These are phyloP conservation scores for Fraxinus paxiana DNA, from an alignment of 305 asterid genomes.

Conservation along the genomic window DNA sequence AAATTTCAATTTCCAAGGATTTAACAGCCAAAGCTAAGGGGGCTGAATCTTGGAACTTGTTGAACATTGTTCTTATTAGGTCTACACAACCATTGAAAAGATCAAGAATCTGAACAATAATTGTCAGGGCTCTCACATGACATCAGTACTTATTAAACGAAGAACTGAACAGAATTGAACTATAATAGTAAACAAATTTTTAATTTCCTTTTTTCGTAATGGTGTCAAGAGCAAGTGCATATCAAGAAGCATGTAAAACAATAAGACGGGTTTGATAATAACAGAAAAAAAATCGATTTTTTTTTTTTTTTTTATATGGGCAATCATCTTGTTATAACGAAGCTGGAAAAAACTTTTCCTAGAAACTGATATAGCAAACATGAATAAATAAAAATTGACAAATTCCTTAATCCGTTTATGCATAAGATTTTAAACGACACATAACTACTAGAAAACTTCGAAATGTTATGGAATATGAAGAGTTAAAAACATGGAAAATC, in stretches of 20 bases:
- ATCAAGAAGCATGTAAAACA: neutral
- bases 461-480: neutral
- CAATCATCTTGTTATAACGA: neutral
- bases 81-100: neutral
- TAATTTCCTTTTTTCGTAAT: neutral
- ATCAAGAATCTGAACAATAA: neutral
- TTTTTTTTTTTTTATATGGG: neutral
- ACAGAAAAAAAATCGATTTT: neutral
- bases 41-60: neutral
- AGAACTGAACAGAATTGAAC: neutral
- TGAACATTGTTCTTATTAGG: neutral
- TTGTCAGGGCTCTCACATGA: neutral
- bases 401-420: neutral
- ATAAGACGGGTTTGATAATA: neutral
- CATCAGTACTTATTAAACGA: neutral
- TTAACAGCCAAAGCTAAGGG: neutral
- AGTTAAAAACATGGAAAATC: neutral
- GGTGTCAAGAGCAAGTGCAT: neutral
- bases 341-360: neutral
- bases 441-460: neutral
- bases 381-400: neutral
- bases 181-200: neutral
- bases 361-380: neutral
- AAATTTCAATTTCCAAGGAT: constrained; percentile 23
- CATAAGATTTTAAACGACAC: neutral